Base-by-base conservation (phyloP, 345 rosid genomes). In the Heritiera littoralis region DNA sequence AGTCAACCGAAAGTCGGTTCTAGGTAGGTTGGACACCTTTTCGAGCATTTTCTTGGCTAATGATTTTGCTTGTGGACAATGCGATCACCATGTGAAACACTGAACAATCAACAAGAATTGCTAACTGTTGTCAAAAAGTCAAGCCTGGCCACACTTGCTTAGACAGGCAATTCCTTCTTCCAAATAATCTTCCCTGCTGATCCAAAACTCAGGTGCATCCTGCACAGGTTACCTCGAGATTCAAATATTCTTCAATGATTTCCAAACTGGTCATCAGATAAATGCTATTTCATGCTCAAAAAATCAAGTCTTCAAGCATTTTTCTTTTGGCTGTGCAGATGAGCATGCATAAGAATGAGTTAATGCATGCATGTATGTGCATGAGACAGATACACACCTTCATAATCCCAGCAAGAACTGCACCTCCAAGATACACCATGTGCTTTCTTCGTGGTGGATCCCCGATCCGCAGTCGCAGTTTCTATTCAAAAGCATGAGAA, bases 191-290 rank as follows among this genome's bases (percentile, higher is more conserved):
- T 96, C 98, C 88, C 91, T 89, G 87, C 84, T 92, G 81, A 96
- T 91, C 99, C 99, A 92, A 83, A 94, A 96, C 84, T 96, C 98
- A 48, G 99, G 99, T 76, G 95, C 88, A 76, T 96, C 99, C 99
- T 96, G 89, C 84, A 83, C 58, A 11, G 78, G 56, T 77, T 12
- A 66, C 52, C 66, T 69, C 30, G 59, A 71, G 20, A 68, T 61
- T 52, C 32, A 74, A 9, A 52, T 72, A 72, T 9, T 72, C 14
- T 70, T 49, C 74, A 18, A 52, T 72, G 43, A 52, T 18, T 32
- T 72, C 30, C 9, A 64, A 49, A 30, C 13, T 40, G 28, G 51
- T 58, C 23, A 46, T 32, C 79, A 61, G 49, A 28, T 60, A 18
- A 35, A 3, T 77, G 72, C 66, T 15, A 41, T 7, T 55, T 41